Conservation (phyloP, 2,329 filamentous ascomycete species). For the Arthrobotrys iridis region DNA sequence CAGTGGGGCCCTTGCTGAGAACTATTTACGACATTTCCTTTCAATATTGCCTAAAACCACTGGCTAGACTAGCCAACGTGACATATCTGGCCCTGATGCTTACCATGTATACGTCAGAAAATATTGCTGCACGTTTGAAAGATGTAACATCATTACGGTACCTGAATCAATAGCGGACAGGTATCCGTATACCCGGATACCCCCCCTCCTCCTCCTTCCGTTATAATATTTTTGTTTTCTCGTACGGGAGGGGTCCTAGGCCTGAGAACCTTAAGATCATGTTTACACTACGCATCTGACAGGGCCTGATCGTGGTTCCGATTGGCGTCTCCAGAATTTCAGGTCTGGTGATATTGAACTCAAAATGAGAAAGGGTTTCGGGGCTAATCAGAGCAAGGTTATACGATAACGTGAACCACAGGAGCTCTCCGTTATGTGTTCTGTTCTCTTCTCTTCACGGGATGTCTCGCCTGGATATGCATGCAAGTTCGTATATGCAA, state of each 20-base stretch:
- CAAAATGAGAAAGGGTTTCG: neutral
- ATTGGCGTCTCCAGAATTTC: neutral
- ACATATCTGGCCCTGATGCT: too few species aligned
- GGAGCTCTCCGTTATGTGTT: too few species aligned
- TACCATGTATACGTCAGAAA: conserved; percentile 16
- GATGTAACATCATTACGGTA: conserved; percentile 11
- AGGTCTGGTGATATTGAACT: conserved; percentile 4
- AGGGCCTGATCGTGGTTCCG: neutral
- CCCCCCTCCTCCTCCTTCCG: neutral
- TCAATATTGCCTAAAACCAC: neutral
- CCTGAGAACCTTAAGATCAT: neutral
- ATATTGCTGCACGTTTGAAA: neutral
- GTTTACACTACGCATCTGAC: neutral
- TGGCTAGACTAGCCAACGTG: neutral
- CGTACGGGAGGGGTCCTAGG: neutral
- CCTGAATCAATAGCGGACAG: conserved; percentile 9
- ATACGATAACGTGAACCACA: too few species aligned
- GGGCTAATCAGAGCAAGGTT: neutral
- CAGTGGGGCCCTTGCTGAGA: neutral
- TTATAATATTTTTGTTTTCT: too few species aligned
- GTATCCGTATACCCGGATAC: conserved; percentile 35
- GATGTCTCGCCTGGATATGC: too few species aligned
- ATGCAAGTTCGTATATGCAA: too few species aligned
- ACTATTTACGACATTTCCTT: neutral
- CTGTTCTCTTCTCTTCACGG: too few species aligned